Evolutionary conservation across 83 land plant species (phyloP), one percentile per base, ranked within the genome.

Genomic region (Thuja plicata): DNA sequence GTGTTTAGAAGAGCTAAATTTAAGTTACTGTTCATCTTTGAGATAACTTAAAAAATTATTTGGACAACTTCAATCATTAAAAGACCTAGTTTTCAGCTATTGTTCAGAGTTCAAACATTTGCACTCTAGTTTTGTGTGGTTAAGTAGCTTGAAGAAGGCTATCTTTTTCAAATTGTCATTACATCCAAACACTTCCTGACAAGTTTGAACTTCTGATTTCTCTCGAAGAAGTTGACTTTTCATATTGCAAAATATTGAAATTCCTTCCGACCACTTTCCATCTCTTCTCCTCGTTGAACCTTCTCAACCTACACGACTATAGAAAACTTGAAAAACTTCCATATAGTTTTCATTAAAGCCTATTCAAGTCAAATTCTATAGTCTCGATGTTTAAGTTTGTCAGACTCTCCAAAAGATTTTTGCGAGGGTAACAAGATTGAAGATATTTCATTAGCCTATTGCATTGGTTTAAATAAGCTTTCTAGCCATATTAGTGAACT

Each of bases 1-100:
- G 1, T 1, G 2, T 70, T 70, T 70, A 70, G 32, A 1, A 2
- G n/a, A 70, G n/a, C 32, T 70, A 32, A n/a, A 70, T n/a, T 70
- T 70, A 70, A 70, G 74, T 70, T 70, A 70, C 32, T 70, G 74
- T n/a, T 70, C 74, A 70, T 70, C 74, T n/a, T 70, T 70, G 74
- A 24, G 32, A 27, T 32, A 32, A 70, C 74, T 70, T 70, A 32
- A 32, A n/a, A n/a, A 70, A 70, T 70, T 32, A 27, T 70, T 70
- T 70, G 74, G 74, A 5, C 34, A 70, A 10, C 74, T 70, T 5
- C 74, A 70, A n/a, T 70, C 74, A 8, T 8, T 70, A n/a, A 27
- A 70, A 6, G 32, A 70, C 27, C 74, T 70, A 1, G 32, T 24
- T 70, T 27, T 70, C 7, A 70, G 32, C 17, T n/a, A 27, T 70